Evolutionary conservation across 305 asterid genomes (phyloP), one percentile per base, ranked within the genome.

Genomic region (Monarda citriodora): DNA sequence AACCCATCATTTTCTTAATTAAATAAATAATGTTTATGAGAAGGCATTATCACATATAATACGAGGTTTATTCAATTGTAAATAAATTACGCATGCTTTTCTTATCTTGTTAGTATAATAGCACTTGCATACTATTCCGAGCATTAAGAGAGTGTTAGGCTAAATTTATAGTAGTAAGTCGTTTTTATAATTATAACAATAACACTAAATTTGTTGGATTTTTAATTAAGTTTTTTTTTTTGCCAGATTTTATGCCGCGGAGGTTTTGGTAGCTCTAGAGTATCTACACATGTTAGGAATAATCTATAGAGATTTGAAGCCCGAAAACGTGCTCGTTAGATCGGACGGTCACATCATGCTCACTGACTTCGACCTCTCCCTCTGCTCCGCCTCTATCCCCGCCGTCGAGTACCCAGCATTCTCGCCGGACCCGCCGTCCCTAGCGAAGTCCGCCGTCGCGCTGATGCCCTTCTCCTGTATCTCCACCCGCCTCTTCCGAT

Each of bases 291-390:
- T 91, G 96, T 52, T 91, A 58, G 98, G 98, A 61, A 88, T 91
- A 52, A 83, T 91, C 60, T 88, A 88, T 88, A 74, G 98, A 61
- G 98, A 91, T 64, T 66, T 91, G 5, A 91, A 91, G 79, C 98
- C 98, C 0, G 98, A 91, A 81, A 91, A 91, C 59, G 94, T 91
- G 55, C 65, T 91, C 29, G 95, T 91, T 10, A 70, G 96, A 77
- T 78, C 95, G 12, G 98, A 91, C 84, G 98, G 98, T 37, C 98
- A 91, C 77, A 85, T 91, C 53, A 86, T 88, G 98, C 82, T 91
- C 58, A 91, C 95, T 23, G 98, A 91, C 53, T 91, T 91, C 53
- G 98, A 91, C 61, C 92, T 91, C 18, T 91, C 95, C 29, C 86
- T 91, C 0, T 81, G 95, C 80, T 82, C 96, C 23, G 88, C 83